Evolutionary conservation across 1,284 basidiomycete genomes (phyloP), one percentile per base, ranked within the genome.

Genomic region (Cutaneotrichosporon spelunceum): DNA sequence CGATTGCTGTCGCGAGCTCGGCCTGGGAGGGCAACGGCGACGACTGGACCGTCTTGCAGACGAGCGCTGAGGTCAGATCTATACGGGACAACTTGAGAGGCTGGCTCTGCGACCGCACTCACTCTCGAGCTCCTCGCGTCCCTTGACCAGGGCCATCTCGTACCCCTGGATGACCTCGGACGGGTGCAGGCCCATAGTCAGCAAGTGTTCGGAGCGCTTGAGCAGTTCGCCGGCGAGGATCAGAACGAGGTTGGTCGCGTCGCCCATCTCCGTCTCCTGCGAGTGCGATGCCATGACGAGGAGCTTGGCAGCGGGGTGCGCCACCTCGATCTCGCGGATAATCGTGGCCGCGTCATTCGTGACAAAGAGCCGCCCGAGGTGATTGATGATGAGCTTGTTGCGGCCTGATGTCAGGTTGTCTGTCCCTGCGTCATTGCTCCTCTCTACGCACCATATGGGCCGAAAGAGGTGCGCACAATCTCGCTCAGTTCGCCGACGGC

Each of bases 281-380:
- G 95, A 91, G 74, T 97, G 93, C 45, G 90, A 92, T 21, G 94
- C 93, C 91, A 98, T 96, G 33, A 99, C 95, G 14, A 99, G 82
- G 11, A 99, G 83, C 79, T 98, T 99, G 30, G 93, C 96, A 6
- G 95, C 95, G 0, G 96, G 96, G 79, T 99, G 96, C 29, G 98
- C 92, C 55, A 99, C 93, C 77, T 99, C 96, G 77, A 98, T 88
- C 81, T 99, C 96, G 67, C 90, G 86, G 75, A 99, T 94, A 80
- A 99, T 99, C 61, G 96, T 99, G 11, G 96, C 96, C 9, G 96
- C 95, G 85, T 99, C 96, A 54, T 92, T 96, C 30, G 96, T 99
- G 62, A 99, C 94, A 79, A 99, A 99, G 53, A 98, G 84, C 74
- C 88, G 86, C 61, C 93, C 93, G 49, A 99, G 84, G 80, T 99